phyloP scores from a whole-genome alignment of 2,329 filamentous ascomycete species.

The Mycocentrospora acerina region DNA sequence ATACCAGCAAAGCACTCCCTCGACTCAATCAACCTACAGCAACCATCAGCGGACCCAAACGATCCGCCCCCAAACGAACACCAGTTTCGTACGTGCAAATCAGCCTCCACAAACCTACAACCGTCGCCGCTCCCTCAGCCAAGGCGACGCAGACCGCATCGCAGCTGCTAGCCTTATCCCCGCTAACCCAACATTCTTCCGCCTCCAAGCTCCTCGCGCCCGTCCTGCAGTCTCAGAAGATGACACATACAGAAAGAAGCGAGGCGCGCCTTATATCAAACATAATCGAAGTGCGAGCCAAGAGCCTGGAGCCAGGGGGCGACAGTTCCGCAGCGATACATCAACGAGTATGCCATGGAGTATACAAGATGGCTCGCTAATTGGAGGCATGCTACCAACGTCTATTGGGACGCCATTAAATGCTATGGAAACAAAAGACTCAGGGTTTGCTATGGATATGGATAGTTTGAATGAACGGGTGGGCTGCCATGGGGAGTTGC shows the following conservation, averaged over 20 bases:
- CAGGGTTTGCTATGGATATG: background rate
- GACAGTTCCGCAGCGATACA: constrained; percentile 1
- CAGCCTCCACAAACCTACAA: constrained; percentile 8
- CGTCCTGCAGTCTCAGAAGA: constrained; percentile 8
- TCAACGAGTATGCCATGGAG: constrained; percentile 9
- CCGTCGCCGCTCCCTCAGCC: constrained; percentile 35
- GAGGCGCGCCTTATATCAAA: constrained; percentile 1
- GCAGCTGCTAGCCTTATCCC: constrained; percentile 3
- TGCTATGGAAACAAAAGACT: background rate
- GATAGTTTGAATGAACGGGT: no score
- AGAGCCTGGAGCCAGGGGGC: constrained; percentile 1
- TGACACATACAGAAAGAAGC: background rate
- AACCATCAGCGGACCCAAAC: constrained; percentile 4
- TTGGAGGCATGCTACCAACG: constrained; percentile 10
- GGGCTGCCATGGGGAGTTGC: no score
- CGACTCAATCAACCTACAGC: background rate
- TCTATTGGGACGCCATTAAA: constrained; percentile 16
- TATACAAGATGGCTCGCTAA: constrained; percentile 1
- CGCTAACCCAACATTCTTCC: constrained; percentile 25
- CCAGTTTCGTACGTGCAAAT: constrained; percentile 2
- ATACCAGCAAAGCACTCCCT: background rate
- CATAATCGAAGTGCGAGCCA: constrained; percentile 11
- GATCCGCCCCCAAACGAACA: constrained; percentile 8
- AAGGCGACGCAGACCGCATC: constrained; percentile 19
- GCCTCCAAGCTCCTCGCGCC: constrained; percentile 17